Evolutionary conservation across 108 stramenopile genomes (phyloP), one percentile per base, ranked within the genome.

Genomic region (Cyclotella kingstonii): DNA sequence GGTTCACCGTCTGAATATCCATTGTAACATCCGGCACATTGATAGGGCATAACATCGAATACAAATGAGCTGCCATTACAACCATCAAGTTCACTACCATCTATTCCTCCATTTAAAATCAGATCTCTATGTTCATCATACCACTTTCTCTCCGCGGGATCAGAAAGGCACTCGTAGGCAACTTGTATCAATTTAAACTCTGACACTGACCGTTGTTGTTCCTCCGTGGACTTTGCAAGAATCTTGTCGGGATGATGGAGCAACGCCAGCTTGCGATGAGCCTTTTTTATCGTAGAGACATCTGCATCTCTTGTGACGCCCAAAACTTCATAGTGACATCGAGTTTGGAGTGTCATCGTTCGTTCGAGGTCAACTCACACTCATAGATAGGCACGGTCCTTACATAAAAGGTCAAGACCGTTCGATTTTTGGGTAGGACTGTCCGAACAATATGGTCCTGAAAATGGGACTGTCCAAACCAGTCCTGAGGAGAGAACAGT

Each of bases 211-310:
- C n/a, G 68, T 46, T 68, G 43, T 42, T 41, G 63, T 30, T 68
- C 60, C 6, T 69, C 56, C 14, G 80, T 70, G 8, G 79, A 35
- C 8, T 76, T 70, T 68, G 68, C 57, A 27, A 84, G 63, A 41
- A 74, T 86, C 65, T 95, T 95, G 78, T 99, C 98, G 11, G 98
- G 98, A 70, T 99, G 98, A 35, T 84, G 86, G 51, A 79, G 90
- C 23, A 97, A 76, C 0, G 96, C 96, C 14, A 92, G 54, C 64
- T 96, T 90, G 7, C 96, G 88, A 70, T 97, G 97, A 14, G 85
- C 85, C 78, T 98, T 98, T 65, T 98, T 98, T 43, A 98, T 87
- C 36, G 83, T 78, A n/a, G 75, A 59, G 12, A 74, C 77, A 57
- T 91, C 90, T 39, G 96, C 98, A 54, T 86, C 81, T 49, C 68